phyloP scores from a whole-genome alignment of 495 filamentous ascomycete genomes.

The Penicillium goetzii region DNA sequence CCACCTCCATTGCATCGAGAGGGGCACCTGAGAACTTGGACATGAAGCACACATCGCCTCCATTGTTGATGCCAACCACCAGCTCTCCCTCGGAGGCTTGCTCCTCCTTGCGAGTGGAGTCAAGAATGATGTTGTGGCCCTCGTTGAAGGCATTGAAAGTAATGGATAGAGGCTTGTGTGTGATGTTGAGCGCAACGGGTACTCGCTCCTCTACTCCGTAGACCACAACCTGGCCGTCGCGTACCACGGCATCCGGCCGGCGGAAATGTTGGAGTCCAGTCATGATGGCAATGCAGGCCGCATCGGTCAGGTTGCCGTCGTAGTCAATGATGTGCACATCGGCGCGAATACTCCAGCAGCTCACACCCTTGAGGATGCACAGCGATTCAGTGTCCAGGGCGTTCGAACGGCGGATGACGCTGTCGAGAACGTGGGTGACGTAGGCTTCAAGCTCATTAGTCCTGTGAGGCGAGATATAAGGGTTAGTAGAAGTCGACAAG shows the following conservation, averaged over 20 bases:
- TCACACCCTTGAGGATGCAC: constrained; percentile 86
- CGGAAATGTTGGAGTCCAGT: constrained; percentile 87
- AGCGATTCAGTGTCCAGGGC: constrained; percentile 94
- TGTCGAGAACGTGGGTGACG: constrained; percentile 85
- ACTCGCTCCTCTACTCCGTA: constrained; percentile 84
- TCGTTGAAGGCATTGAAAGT: constrained; percentile 82
- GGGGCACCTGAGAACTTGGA: constrained; percentile 83
- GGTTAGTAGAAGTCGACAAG: not conserved
- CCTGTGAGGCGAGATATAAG: constrained; percentile 32
- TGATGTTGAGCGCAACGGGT: constrained; percentile 83
- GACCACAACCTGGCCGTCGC: constrained; percentile 78
- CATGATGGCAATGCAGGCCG: constrained; percentile 81
- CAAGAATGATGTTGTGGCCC: constrained; percentile 67
- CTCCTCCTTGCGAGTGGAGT: constrained; percentile 83
- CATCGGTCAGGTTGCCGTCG: constrained; percentile 87
- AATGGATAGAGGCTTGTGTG: constrained; percentile 87
- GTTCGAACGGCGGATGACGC: constrained; percentile 85
- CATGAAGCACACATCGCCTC: constrained; percentile 90
- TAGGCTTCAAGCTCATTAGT: constrained; percentile 80
- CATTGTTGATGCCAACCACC: constrained; percentile 82
- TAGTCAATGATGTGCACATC: constrained; percentile 88
- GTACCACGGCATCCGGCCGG: constrained; percentile 81
- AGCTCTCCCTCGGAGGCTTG: constrained; percentile 82
- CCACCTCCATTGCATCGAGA: constrained; percentile 73
- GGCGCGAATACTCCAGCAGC: constrained; percentile 86